Evolutionary conservation across 495 filamentous ascomycete genomes (phyloP).

Genomic region (Penicillium taxi): DNA sequence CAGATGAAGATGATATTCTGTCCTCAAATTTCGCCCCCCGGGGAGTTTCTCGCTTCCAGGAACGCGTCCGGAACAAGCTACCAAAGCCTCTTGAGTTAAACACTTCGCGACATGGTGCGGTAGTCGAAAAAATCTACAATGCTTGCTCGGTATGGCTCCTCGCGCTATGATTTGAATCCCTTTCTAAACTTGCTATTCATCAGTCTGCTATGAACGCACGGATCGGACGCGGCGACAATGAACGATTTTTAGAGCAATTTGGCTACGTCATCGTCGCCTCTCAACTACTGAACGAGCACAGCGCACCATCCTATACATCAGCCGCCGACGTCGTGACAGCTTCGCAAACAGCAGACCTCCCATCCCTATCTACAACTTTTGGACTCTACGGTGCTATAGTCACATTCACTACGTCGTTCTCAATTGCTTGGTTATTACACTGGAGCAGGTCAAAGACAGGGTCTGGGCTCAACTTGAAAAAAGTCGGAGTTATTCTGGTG

Average conservation of each 20-base stretch:
- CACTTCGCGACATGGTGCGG: constrained; percentile 38
- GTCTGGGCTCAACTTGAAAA: constrained; percentile 28
- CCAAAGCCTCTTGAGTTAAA: constrained; percentile 54
- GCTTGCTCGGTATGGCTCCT: constrained; percentile 49
- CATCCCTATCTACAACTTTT: constrained; percentile 37
- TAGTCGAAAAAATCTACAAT: constrained; percentile 46
- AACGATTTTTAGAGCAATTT: constrained; percentile 87
- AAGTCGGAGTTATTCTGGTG: constrained; percentile 51
- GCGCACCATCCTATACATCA: constrained; percentile 40
- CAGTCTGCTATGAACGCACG: constrained; percentile 56
- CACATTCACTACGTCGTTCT: constrained; percentile 54
- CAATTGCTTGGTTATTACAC: constrained; percentile 62
- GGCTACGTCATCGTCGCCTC: constrained; percentile 94
- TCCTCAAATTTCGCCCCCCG: constrained; percentile 63
- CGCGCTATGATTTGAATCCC: not conserved
- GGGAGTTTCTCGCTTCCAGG: constrained; percentile 58
- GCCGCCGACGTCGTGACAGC: constrained; percentile 33
- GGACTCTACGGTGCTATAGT: constrained; percentile 43
- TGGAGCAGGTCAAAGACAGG: constrained; percentile 47
- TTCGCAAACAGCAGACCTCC: constrained; percentile 26
- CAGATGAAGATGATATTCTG: constrained; percentile 24
- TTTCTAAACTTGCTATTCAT: constrained; percentile 12
- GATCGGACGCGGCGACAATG: constrained; percentile 73
- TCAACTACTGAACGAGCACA: constrained; percentile 70
- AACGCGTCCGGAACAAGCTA: constrained; percentile 57